Evolutionary conservation across 2,329 filamentous ascomycete genomes (phyloP), one percentile per base, ranked within the genome.

Genomic region (Alternaria gaisen): DNA sequence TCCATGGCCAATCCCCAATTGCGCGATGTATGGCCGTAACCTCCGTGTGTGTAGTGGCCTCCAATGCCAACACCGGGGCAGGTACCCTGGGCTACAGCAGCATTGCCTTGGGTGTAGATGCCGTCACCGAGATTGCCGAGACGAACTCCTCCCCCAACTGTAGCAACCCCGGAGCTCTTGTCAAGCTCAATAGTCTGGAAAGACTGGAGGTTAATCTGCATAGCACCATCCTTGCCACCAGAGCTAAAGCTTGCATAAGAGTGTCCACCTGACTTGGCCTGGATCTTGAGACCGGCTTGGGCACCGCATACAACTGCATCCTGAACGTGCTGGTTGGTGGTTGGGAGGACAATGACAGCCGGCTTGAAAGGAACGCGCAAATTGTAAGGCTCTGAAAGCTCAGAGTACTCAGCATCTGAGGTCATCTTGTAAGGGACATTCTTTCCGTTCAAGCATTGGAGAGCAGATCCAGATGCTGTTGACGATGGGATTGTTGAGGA

Each of bases 191-290:
- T 78, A 24, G 77, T 73, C 61, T 82, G 80, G 64, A 85, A 79
- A 18, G 78, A 71, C 63, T 82, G 75, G 52, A 86, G 75, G 66
- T 83, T 81, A 30, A 86, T 80, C 8, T 83, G 78, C 65, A 85
- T 72, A 42, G 80, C 79, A 4, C 83, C 83, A 58, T 85, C 77
- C 66, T 83, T 79, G 8, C 83, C 83, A 30, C 83, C 83, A 1
- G 83, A 79, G 4, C 82, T 82, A 60, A 81, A 82, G 0, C 81
- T 83, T 1, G 80, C 87, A 64, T 88, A 91, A 0, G 87, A 90
- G 68, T 90, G 88, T 0, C 88, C 88, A 4, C 88, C 88, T 2
- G 86, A 88, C 64, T 83, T 86, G 22, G 88, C 84, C 70, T 90
- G 87, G 0, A 90, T 86, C 64, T 85, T 84, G 53, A 86, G 74